Evolutionary conservation across 164 flowering plant genomes (phyloP).

Genomic region (Aristolochia contorta): DNA sequence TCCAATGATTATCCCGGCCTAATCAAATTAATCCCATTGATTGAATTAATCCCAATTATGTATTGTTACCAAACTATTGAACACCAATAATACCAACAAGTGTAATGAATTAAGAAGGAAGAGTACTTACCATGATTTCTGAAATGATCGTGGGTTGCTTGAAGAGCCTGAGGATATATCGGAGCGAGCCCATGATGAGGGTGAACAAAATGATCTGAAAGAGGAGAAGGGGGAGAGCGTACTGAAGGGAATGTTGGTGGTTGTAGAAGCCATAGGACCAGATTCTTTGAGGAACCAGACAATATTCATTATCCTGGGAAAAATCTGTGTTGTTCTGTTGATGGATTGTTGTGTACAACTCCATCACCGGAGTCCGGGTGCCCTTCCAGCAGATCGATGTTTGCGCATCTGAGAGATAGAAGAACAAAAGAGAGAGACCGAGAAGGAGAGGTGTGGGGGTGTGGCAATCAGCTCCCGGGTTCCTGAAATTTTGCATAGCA

Average conservation of each 20-base stretch:
- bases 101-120: neutral
- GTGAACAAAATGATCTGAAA: constrained; percentile 24
- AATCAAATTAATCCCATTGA: neutral
- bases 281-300: neutral
- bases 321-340: too few species aligned
- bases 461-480: too few species aligned
- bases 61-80: neutral
- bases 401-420: too few species aligned
- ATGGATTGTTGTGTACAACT: too few species aligned
- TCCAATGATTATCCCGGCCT: constrained; percentile 46
- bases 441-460: too few species aligned
- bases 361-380: too few species aligned
- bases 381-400: too few species aligned
- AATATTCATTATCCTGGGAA: too few species aligned
- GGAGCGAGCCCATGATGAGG: constrained; percentile 19
- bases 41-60: neutral
- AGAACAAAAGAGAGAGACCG: too few species aligned
- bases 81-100: too few species aligned
- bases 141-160: constrained; percentile 28
- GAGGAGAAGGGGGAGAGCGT: constrained; percentile 22
- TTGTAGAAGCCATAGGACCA: neutral
- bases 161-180: constrained; percentile 43
- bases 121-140: neutral
- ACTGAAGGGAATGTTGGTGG: constrained; percentile 18
- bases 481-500: too few species aligned